Evolutionary conservation across 352 stramenopile genomes (phyloP).

Genomic region (Pythium scleroteichum): DNA sequence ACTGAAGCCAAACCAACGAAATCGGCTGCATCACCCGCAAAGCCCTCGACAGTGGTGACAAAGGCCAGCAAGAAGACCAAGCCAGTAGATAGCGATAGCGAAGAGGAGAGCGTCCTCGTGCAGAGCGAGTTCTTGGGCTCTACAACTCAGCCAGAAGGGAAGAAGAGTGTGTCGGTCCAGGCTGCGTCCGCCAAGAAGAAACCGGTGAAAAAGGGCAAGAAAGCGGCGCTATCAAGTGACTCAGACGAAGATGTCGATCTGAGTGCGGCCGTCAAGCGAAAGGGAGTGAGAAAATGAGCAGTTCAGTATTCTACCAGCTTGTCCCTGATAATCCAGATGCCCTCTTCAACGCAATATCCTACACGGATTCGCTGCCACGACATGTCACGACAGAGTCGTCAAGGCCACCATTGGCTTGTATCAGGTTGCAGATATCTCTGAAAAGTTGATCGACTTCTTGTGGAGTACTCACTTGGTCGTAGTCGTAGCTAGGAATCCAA

Average conservation of each 20-base stretch:
- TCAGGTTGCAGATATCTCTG: conserved; percentile 24
- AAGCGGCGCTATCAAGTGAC: conserved; percentile 43
- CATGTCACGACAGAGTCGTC: conserved; percentile 3
- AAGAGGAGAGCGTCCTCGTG: conserved; percentile 71
- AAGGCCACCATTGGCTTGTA: conserved; percentile 15
- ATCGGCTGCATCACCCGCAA: conserved; percentile 5
- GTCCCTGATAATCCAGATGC: too few relatives aligned
- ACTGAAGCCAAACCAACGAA: conserved; percentile 27
- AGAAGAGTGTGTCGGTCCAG: conserved; percentile 6
- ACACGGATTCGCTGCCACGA: conserved; percentile 11
- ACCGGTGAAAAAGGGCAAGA: conserved; percentile 49
- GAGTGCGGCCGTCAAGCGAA: conserved; percentile 75
- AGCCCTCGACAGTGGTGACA: conserved; percentile 2
- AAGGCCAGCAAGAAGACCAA: conserved; percentile 21
- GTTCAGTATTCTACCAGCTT: conserved; percentile 5
- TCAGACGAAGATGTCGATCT: conserved; percentile 63
- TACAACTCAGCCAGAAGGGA: conserved; percentile 18
- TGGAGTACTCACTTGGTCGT: conserved; percentile 54
- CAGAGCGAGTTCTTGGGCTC: conserved; percentile 66
- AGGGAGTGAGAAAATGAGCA: conserved; percentile 31
- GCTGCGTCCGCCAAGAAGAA: conserved; percentile 33
- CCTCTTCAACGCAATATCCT: not conserved
- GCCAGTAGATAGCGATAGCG: conserved; percentile 55
- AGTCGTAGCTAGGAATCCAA: conserved; percentile 78
- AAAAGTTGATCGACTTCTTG: conserved; percentile 30